Evolutionary conservation across 2,329 filamentous ascomycete genomes (phyloP).

Genomic region (Alternaria incomplexa): DNA sequence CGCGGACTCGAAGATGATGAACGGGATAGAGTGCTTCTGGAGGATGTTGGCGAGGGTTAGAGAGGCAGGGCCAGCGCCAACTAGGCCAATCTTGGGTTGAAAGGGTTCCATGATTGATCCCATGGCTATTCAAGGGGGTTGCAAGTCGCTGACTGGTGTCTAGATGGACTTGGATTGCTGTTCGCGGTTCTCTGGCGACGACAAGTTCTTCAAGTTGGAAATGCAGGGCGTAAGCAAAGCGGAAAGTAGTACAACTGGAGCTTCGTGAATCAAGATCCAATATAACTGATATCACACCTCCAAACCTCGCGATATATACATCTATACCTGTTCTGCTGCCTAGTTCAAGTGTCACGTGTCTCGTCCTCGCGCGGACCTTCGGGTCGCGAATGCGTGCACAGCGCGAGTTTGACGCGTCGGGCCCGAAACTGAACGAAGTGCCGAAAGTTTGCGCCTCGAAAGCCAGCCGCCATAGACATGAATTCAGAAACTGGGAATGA

Average conservation of each 20-base stretch:
- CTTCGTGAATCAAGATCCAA: background rate
- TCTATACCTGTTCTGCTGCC: background rate
- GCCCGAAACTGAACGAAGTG: background rate
- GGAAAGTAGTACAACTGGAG: too few relatives aligned
- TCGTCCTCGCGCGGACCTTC: background rate
- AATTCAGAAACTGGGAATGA: background rate
- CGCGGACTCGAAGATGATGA: constrained; percentile 55
- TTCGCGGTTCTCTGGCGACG: background rate
- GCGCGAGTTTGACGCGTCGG: background rate
- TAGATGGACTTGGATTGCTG: background rate
- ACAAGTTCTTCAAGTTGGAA: background rate
- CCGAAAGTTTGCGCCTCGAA: background rate
- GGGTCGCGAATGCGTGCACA: background rate
- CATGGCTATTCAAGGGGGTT: background rate
- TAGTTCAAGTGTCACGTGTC: background rate
- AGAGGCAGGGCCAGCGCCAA: constrained; percentile 52
- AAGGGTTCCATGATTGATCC: background rate
- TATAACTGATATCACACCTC: background rate
- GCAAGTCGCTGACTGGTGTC: background rate
- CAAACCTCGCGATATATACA: background rate
- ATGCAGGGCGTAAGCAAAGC: background rate
- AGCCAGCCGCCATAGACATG: background rate
- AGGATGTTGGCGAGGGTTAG: constrained; percentile 62
- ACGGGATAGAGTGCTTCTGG: constrained; percentile 53
- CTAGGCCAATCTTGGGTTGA: constrained; percentile 40